Base-by-base conservation (phyloP, 352 stramenopile genomes). In the Phytophthora sp. region DNA sequence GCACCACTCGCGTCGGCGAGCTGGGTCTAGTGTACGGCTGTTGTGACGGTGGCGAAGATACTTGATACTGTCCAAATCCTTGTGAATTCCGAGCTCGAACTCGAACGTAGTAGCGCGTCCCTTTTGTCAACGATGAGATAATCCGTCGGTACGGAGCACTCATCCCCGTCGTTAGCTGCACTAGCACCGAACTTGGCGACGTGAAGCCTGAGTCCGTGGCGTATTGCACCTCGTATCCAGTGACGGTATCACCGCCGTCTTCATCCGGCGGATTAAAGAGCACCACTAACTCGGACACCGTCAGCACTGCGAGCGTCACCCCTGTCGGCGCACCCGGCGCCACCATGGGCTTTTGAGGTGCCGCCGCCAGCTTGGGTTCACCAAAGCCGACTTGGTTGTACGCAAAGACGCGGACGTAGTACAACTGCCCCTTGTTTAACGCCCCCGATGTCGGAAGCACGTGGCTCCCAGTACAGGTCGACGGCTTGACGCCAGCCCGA, bases 331-430 rank as follows among this genome's bases (percentile, higher is more conserved):
- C 66, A 9, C 83, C 85, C 4, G 80, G 81, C 2, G 94, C 87
- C 26, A 94, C 79, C 76, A 97, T 93, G 0, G 84, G 88, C 39
- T 91, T 94, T 45, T 93, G 80, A 1, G 82, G 75, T 47, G 69
- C 80, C 1, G 71, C 57, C 20, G 74, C 84, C 46, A 77, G 57
- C 6, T 69, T 71, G 2, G 92, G 88, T 12, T 88, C 54, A 12
- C 93, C 90, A 61, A 96, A 99, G 8, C 97, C 96, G n/a, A 98
- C 62, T 31, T 87, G 80, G 79, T 99, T 99, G 76, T 98, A 98
- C 7, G 96, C 93, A 31, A 93, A 97, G 20, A 99, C 93, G 7
- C 95, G 91, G 20, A 93, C 91, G 64, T 97, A 95, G 74, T 99
- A 98, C n/a, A 91, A 69, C 51, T 97, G 76, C 0, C 96, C 96